phyloP scores from a whole-genome alignment of 768 basidiomycete genomes.

The Xerocomellus dryophilus region DNA sequence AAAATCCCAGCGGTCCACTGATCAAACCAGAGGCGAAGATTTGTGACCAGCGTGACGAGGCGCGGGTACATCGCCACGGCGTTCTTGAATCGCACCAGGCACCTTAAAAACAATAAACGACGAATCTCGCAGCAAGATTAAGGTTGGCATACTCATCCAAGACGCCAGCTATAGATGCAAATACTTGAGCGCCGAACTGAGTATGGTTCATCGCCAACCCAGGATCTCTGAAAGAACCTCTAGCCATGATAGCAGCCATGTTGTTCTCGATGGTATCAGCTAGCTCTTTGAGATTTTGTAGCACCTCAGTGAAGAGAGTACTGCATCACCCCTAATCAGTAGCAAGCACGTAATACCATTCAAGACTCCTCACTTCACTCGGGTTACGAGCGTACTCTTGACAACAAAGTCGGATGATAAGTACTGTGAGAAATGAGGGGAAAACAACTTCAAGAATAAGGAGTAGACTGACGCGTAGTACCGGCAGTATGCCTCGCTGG shows the following conservation, averaged over 20 bases:
- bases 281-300: constrained; percentile 46
- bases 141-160: constrained; percentile 46
- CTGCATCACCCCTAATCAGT: constrained; percentile 28
- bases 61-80: constrained; percentile 45
- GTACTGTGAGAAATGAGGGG: constrained; percentile 39
- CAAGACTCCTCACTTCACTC: constrained; percentile 44
- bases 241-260: constrained; percentile 34
- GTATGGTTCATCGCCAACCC: neutral
- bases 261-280: constrained; percentile 39
- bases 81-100: constrained; percentile 57
- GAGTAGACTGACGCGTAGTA: constrained; percentile 43
- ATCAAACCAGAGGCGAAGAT: constrained; percentile 44
- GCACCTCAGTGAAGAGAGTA: constrained; percentile 42
- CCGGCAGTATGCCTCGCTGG: constrained; percentile 51
- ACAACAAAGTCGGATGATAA: constrained; percentile 57
- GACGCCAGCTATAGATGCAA: constrained; percentile 45
- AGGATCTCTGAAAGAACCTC: constrained; percentile 35
- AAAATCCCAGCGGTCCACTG: constrained; percentile 46
- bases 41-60: constrained; percentile 39
- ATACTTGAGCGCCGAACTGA: constrained; percentile 40
- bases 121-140: constrained; percentile 17
- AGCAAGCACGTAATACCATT: neutral
- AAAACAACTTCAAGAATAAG: neutral
- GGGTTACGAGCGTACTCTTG: constrained; percentile 50
- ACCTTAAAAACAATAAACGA: constrained; percentile 34